A percentile compares a stretch with the other conserved stretches of the same genome.
Evolutionary conservation across 148 eudicot species (phyloP).

Genomic region (Drosera capensis): DNA sequence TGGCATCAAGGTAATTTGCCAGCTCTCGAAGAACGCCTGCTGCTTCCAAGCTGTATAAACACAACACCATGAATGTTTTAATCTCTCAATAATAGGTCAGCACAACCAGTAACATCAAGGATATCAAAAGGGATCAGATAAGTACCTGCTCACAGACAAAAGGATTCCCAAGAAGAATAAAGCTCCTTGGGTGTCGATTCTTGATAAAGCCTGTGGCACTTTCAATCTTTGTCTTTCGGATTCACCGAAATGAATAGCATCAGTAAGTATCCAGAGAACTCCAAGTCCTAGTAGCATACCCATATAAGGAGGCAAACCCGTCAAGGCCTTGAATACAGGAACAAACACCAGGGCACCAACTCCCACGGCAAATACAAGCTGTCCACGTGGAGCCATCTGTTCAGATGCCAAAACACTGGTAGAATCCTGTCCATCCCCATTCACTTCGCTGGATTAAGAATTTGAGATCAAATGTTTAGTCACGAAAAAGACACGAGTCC

Average conservation of each 20-base stretch:
- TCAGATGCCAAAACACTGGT: slow-evolving; percentile 60
- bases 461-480: slow-evolving; percentile 4
- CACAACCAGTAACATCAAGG: background rate
- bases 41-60: slow-evolving; percentile 58
- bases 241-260: slow-evolving; percentile 97
- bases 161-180: slow-evolving; percentile 97
- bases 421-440: slow-evolving; percentile 48
- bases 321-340: slow-evolving; percentile 75
- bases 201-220: slow-evolving; percentile 95
- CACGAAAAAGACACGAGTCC: background rate
- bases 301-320: slow-evolving; percentile 95
- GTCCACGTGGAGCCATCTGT: slow-evolving; percentile 95
- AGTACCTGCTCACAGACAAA: slow-evolving; percentile 89
- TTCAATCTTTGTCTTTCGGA: slow-evolving; percentile 73
- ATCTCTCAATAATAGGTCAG: too few species aligned
- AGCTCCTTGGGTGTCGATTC: slow-evolving; percentile 96
- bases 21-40: slow-evolving; percentile 82
- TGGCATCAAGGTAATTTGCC: slow-evolving; percentile 88
- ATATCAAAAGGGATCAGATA: background rate
- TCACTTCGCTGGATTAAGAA: slow-evolving; percentile 54
- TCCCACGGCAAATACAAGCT: slow-evolving; percentile 78
- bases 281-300: slow-evolving; percentile 97
- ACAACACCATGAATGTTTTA: background rate
- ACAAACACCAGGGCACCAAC: slow-evolving; percentile 82
- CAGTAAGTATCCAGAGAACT: slow-evolving; percentile 89